Evolutionary conservation across 2,329 filamentous ascomycete species (phyloP).

Genomic region (Fusarium bactridioides): DNA sequence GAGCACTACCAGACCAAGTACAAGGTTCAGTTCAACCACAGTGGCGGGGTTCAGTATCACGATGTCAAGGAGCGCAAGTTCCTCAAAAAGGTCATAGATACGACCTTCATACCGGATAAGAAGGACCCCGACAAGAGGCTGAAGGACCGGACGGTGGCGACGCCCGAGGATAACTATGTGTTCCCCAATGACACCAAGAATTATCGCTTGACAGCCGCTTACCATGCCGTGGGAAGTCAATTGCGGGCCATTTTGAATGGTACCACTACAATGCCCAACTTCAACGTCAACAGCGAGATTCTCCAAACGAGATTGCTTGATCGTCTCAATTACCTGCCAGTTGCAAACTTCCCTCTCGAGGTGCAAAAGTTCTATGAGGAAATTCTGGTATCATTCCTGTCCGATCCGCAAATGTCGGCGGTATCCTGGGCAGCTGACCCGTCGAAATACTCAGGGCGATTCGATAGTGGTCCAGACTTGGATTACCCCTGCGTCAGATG

Average conservation of each 20-base stretch:
- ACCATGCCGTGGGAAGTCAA: constrained; percentile 33
- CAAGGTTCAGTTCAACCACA: constrained; percentile 37
- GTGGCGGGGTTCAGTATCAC: constrained; percentile 27
- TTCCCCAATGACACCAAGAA: constrained; percentile 21
- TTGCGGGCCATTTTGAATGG: constrained; percentile 34
- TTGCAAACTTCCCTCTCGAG: constrained; percentile 25
- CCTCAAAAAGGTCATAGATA: constrained; percentile 31
- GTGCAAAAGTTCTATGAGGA: constrained; percentile 40
- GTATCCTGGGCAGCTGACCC: constrained; percentile 38
- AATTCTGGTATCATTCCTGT: constrained; percentile 37
- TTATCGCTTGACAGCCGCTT: constrained; percentile 34
- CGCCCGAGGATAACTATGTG: constrained; percentile 32
- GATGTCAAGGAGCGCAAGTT: constrained; percentile 28
- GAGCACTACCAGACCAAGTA: constrained; percentile 38
- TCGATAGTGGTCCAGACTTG: constrained; percentile 3
- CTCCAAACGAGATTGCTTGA: constrained; percentile 35
- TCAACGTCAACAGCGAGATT: constrained; percentile 26
- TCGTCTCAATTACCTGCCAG: constrained; percentile 33
- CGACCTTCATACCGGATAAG: constrained; percentile 13
- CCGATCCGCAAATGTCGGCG: constrained; percentile 36
- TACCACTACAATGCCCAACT: constrained; percentile 35
- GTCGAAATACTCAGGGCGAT: constrained; percentile 14
- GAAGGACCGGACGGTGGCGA: constrained; percentile 28
- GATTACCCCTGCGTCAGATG: constrained; percentile 29
- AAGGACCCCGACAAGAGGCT: constrained; percentile 27